phyloP scores from a whole-genome alignment of 257 asterid genomes.

The Ballota nigra region DNA sequence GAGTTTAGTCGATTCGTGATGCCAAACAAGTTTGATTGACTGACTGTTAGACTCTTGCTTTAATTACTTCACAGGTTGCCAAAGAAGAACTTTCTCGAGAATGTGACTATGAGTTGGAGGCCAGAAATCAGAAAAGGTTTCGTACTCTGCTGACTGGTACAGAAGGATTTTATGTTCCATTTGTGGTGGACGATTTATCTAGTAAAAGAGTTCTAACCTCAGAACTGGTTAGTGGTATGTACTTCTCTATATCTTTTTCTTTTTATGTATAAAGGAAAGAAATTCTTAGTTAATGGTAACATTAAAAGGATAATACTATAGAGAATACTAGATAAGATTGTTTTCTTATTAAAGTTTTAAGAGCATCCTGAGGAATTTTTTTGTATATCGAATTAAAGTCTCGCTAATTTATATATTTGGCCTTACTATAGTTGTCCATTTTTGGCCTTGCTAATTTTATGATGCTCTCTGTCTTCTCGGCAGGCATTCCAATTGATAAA shows the following conservation, averaged over 20 bases:
- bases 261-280: neutral
- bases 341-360: neutral
- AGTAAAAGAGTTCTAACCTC: constrained; percentile 84
- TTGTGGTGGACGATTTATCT: constrained; percentile 71
- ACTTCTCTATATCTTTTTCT: constrained; percentile 14
- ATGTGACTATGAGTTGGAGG: constrained; percentile 87
- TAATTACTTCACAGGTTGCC: constrained; percentile 62
- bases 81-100: constrained; percentile 94
- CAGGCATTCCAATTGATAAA: constrained; percentile 90
- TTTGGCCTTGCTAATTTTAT: neutral
- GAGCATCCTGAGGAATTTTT: neutral
- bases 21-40: constrained; percentile 19
- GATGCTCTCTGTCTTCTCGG: neutral
- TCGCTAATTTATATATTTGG: neutral
- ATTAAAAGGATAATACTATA: neutral
- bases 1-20: neutral
- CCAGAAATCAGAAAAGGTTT: constrained; percentile 74
- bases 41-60: constrained; percentile 13
- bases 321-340: too few species aligned
- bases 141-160: constrained; percentile 48
- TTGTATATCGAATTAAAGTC: neutral
- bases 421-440: neutral
- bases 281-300: neutral
- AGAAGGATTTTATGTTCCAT: constrained; percentile 80
- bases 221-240: constrained; percentile 86